A percentile compares a stretch with the other conserved stretches of the same genome.
Evolutionary conservation across 257 asterid species (phyloP).

Genomic region (Lavandula angustifolia): DNA sequence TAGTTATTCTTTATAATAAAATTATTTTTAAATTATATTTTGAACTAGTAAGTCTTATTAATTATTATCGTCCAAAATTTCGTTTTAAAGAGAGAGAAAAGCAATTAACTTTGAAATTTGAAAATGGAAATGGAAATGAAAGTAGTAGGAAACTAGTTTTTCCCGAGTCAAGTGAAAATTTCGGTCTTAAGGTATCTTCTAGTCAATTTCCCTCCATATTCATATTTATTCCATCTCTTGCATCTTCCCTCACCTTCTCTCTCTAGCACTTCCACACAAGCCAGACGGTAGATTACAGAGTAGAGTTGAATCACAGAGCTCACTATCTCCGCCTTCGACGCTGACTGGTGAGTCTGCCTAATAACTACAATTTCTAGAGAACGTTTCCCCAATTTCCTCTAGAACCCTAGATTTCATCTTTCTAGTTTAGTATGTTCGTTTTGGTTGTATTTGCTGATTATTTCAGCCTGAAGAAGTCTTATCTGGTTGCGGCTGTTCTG

Average conservation of each 20-base stretch:
- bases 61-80: too few relatives aligned
- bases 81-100: too few relatives aligned
- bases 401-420: constrained; percentile 39
- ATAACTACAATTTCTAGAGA: background rate
- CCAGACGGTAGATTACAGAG: background rate
- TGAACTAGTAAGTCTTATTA: too few relatives aligned
- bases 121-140: background rate
- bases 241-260: background rate
- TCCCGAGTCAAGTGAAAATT: background rate
- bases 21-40: too few relatives aligned
- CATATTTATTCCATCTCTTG: background rate
- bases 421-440: background rate
- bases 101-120: background rate
- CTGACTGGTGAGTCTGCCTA: constrained; percentile 32
- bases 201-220: constrained; percentile 24
- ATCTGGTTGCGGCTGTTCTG: background rate
- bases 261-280: background rate
- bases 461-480: background rate
- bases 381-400: constrained; percentile 16
- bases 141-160: too few relatives aligned
- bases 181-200: background rate
- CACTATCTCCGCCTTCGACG: constrained; percentile 14
- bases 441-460: background rate
- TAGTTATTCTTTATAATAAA: too few relatives aligned
- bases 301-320: background rate